phyloP scores from a whole-genome alignment of 2,329 filamentous ascomycete species.

The Penicillium sp. region DNA sequence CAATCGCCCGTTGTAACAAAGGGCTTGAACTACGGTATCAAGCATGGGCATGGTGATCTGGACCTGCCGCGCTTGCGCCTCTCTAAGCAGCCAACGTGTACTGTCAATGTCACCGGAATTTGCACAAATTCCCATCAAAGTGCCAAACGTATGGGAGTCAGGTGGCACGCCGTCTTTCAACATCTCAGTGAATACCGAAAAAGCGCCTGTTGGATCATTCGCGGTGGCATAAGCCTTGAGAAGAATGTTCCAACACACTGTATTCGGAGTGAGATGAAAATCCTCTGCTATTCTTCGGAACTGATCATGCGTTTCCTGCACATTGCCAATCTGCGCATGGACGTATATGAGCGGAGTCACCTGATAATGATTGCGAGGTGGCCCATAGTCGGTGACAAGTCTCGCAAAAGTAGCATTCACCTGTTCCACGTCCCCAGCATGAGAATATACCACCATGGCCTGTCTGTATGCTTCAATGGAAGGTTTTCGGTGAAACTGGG shows the following conservation, averaged over 20 bases:
- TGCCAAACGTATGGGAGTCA: slow-evolving; percentile 63
- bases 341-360: slow-evolving; percentile 62
- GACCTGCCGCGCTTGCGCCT: slow-evolving; percentile 55
- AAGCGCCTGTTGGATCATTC: slow-evolving; percentile 62
- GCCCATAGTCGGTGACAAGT: slow-evolving; percentile 37
- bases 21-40: slow-evolving; percentile 62
- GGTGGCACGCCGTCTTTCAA: slow-evolving; percentile 48
- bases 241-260: slow-evolving; percentile 69
- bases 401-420: slow-evolving; percentile 46
- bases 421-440: slow-evolving; percentile 44
- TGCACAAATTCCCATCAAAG: slow-evolving; percentile 68
- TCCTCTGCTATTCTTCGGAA: slow-evolving; percentile 59
- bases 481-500: slow-evolving; percentile 31
- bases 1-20: slow-evolving; percentile 55
- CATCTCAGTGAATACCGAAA: slow-evolving; percentile 61
- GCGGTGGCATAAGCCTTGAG: slow-evolving; percentile 65
- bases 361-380: slow-evolving; percentile 28
- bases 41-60: slow-evolving; percentile 55
- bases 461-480: slow-evolving; percentile 32
- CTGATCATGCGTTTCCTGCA: slow-evolving; percentile 54
- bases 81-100: slow-evolving; percentile 60
- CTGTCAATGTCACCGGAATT: slow-evolving; percentile 67
- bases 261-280: slow-evolving; percentile 55
- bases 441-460: slow-evolving; percentile 43
- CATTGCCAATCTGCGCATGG: slow-evolving; percentile 64